Conservation (phyloP, 163 green algal genomes). For the Scenedesmus sp. region DNA sequence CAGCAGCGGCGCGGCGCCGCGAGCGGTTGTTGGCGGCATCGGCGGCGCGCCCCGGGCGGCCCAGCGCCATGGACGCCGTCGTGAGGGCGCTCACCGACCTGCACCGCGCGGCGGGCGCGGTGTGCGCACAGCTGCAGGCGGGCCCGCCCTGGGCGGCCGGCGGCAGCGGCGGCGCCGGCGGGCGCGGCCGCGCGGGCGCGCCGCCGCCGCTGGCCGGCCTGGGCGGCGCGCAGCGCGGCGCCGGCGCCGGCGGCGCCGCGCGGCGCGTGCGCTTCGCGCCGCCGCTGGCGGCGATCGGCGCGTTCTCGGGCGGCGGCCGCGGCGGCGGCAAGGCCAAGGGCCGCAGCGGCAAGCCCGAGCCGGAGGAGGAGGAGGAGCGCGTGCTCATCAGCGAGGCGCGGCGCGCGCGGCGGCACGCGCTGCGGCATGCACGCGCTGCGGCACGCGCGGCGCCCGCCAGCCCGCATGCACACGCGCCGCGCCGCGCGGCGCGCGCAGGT, state of each 20-base stretch:
- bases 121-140: constrained; percentile 10
- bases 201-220: too few species aligned
- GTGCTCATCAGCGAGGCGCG: constrained; percentile 81
- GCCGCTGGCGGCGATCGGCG: constrained; percentile 23
- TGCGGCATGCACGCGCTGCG: not conserved
- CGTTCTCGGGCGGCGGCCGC: not conserved
- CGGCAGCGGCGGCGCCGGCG: not conserved
- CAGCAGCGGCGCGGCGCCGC: too few species aligned
- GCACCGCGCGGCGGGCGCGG: not conserved
- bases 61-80: constrained; percentile 34
- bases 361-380: constrained; percentile 61
- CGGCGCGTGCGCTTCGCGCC: constrained; percentile 13
- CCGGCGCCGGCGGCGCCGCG: not conserved
- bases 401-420: not conserved
- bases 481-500: too few species aligned
- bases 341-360: not conserved
- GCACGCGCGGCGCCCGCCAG: too few species aligned
- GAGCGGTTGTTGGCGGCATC: too few species aligned
- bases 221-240: not conserved
- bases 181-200: too few species aligned
- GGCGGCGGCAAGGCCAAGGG: not conserved
- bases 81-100: constrained; percentile 16
- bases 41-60: too few species aligned
- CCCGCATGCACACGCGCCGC: too few species aligned
- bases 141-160: not conserved